Percentiles rank a stretch among this genome's conserved stretches.
Evolutionary conservation across 192 early-diverging fungal species (phyloP).

Genomic region (Podila epigama): DNA sequence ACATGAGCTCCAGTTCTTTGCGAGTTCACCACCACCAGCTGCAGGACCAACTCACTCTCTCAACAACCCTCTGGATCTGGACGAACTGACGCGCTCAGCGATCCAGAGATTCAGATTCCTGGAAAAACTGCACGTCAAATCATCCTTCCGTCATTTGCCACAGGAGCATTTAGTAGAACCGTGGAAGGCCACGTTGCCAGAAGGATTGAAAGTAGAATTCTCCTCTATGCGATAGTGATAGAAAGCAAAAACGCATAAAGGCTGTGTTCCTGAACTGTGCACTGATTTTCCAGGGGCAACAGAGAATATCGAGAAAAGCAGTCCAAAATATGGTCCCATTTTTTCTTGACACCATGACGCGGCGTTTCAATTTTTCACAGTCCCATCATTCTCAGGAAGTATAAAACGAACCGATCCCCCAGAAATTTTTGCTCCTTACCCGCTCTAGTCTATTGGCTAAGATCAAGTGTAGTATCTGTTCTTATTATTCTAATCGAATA

Average conservation of each 20-base stretch:
- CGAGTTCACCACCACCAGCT: not conserved
- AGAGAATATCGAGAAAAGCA: too few relatives aligned
- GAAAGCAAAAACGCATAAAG: too few relatives aligned
- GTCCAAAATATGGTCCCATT: too few relatives aligned
- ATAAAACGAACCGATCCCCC: not conserved
- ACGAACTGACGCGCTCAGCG: not conserved
- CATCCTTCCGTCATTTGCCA: not conserved
- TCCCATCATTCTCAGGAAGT: not conserved
- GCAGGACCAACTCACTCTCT: not conserved
- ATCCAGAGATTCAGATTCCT: not conserved
- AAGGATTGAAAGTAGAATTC: not conserved
- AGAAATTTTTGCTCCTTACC: constrained; percentile 50
- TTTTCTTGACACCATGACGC: too few relatives aligned
- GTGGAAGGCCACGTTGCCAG: not conserved
- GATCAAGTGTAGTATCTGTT: constrained; percentile 94
- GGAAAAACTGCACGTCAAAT: not conserved
- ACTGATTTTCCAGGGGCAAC: too few relatives aligned
- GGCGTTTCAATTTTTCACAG: too few relatives aligned
- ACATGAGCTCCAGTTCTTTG: not conserved
- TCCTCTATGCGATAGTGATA: not conserved
- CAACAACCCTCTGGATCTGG: not conserved
- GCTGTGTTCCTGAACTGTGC: too few relatives aligned
- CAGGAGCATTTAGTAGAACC: not conserved
- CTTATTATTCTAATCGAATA: constrained; percentile 52
- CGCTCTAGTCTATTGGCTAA: constrained; percentile 86